Conservation (phyloP, 257 asterid genomes). For the Nicotiana tabacum region DNA sequence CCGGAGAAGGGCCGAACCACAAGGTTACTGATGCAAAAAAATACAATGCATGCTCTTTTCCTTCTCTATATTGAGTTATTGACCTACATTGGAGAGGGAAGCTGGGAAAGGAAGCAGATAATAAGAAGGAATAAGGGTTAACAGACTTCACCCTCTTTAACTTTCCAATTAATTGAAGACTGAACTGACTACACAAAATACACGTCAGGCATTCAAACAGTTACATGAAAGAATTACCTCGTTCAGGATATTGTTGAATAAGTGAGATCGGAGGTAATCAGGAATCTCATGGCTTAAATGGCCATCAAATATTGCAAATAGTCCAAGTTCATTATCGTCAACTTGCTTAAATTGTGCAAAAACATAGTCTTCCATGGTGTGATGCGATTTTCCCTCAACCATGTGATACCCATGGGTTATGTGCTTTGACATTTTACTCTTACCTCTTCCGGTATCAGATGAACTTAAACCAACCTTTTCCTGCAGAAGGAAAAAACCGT, state of each 20-base stretch:
- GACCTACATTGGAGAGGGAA: too few species aligned
- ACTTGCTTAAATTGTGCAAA: constrained; percentile 78
- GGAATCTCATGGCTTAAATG: constrained; percentile 81
- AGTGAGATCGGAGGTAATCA: constrained; percentile 62
- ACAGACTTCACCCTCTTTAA: not conserved
- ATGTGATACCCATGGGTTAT: constrained; percentile 76
- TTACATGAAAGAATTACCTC: constrained; percentile 37
- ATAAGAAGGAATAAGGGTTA: not conserved
- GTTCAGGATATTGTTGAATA: constrained; percentile 66
- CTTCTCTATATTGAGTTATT: not conserved
- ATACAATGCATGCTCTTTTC: not conserved
- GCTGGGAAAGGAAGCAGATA: not conserved
- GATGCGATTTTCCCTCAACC: constrained; percentile 71
- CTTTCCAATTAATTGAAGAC: not conserved
- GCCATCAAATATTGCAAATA: constrained; percentile 87
- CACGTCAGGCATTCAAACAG: not conserved
- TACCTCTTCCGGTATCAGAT: constrained; percentile 68
- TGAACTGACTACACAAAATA: not conserved
- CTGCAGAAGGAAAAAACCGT: constrained; percentile 29
- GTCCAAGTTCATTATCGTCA: constrained; percentile 66
- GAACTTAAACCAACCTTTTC: constrained; percentile 58
- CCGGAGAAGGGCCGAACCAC: too few species aligned
- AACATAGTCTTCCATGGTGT: constrained; percentile 83
- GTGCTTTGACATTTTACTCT: constrained; percentile 72
- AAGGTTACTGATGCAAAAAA: not conserved